Base-by-base conservation (phyloP, 805 yeast species). In the Wickerhamomyces bovis region DNA sequence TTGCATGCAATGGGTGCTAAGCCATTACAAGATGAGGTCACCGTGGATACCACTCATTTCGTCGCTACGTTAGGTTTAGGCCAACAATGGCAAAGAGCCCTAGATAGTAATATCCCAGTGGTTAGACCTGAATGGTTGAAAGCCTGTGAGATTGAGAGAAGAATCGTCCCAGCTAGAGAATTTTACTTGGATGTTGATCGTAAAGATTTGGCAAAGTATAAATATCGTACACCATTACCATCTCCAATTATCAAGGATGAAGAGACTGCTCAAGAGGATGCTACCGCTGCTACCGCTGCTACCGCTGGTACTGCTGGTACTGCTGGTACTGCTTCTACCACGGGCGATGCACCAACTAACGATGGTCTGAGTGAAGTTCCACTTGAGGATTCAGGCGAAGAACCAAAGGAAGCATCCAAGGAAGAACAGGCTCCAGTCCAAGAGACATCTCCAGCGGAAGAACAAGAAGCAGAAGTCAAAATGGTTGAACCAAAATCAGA, bases 91-190 rank as follows among this genome's bases (percentile, higher is more conserved):
- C 73, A 81, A 51, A 83, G 80, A 61, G 99, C 98, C 1, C 74
- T 76, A 51, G 89, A 84, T 44, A 78, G 80, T 70, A 94, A 89
- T 61, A 89, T 94, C 46, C 99, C 99, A 2, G 78, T 94, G 36
- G 90, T 94, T 23, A 78, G 96, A 64, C 98, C 99, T 0, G 97
- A 94, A 63, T 94, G 98, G 98, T 71, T 94, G 47, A 84, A 85
- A 65, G 97, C 97, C 0, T 94, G 98, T 69, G 95, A 87, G 57
- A 65, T 75, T 39, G 97, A 90, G 60, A 79, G 94, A 56, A 71
- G 96, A 59, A 82, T 94, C 46, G 95, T 90, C 39, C 97, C 98
- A 23, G 99, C 94, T 15, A 76, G 95, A 58, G 89, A 88, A 54
- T 88, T 85, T 56, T 87, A 87, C 60, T 70, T 85, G 30, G 84